phyloP scores from a whole-genome alignment of 805 yeast species.

The Wickerhamomyces rabaulensis region DNA sequence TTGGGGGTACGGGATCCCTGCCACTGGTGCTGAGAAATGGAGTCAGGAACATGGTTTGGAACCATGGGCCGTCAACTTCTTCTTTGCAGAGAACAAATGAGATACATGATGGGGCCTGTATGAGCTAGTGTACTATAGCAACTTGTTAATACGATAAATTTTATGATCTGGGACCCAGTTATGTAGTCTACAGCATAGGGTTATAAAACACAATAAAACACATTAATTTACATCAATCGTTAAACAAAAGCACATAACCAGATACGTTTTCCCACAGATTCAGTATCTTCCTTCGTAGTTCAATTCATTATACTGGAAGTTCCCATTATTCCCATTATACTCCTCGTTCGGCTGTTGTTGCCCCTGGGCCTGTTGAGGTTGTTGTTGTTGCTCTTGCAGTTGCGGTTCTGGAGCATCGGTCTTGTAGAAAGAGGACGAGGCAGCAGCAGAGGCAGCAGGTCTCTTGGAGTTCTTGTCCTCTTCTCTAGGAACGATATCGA shows the following conservation, averaged over 20 bases:
- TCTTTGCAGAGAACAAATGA: conserved; percentile 61
- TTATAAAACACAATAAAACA: neutral
- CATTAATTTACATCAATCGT: neutral
- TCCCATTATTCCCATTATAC: neutral
- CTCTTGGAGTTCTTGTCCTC: conserved; percentile 33
- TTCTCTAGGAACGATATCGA: conserved; percentile 94
- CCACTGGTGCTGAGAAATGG: conserved; percentile 74
- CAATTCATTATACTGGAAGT: conserved; percentile 3
- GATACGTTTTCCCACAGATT: neutral
- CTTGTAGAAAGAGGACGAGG: neutral
- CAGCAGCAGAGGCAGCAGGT: neutral
- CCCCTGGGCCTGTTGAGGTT: neutral
- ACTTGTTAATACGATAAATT: neutral
- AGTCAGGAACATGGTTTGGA: conserved; percentile 54
- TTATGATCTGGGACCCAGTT: neutral
- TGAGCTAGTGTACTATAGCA: neutral
- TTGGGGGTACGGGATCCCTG: conserved; percentile 87
- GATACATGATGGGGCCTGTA: neutral
- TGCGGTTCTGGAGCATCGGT: neutral
- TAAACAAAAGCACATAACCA: neutral
- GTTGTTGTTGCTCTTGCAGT: conserved; percentile 2
- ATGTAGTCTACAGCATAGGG: neutral
- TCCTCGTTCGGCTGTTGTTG: neutral
- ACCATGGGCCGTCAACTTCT: conserved; percentile 76
- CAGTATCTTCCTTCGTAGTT: conserved; percentile 1